These are phyloP conservation scores for Phytophthora pistaciae DNA, from an alignment of 352 stramenopile genomes.

Conservation along the genomic window DNA sequence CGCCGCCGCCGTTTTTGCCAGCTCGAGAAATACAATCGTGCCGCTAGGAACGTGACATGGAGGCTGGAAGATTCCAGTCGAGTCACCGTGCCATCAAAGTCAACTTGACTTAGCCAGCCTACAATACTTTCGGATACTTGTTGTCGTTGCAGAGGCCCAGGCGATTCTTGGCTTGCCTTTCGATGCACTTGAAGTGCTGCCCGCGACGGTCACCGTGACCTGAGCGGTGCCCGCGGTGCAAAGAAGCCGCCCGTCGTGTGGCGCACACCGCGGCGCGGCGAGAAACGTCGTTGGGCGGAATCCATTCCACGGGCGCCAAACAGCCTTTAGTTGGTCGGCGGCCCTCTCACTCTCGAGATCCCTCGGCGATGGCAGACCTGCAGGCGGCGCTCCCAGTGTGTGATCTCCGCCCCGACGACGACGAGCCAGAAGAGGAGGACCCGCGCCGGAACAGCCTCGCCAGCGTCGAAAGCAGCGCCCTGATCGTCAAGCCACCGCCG, in stretches of 20 bases:
- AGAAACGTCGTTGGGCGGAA: slow-evolving; percentile 21
- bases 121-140: no score
- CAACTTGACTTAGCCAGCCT: neutral
- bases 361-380: slow-evolving; percentile 30
- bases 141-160: no score
- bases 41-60: neutral
- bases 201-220: no score
- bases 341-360: slow-evolving; percentile 9
- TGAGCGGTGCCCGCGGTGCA: slow-evolving; percentile 8
- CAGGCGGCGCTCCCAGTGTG: slow-evolving; percentile 22
- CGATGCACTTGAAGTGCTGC: slow-evolving; percentile 14
- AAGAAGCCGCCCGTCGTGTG: slow-evolving; percentile 30
- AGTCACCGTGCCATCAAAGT: neutral
- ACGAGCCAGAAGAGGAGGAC: slow-evolving; percentile 50
- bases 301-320: slow-evolving; percentile 18
- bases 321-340: slow-evolving; percentile 3
- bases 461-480: slow-evolving; percentile 18
- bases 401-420: slow-evolving; percentile 23
- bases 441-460: slow-evolving; percentile 8
- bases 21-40: neutral
- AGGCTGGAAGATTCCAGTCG: neutral
- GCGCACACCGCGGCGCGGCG: slow-evolving; percentile 24
- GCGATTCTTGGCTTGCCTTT: neutral
- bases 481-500: slow-evolving; percentile 39
- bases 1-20: neutral